Percentiles rank a stretch among this genome's conserved stretches.
Evolutionary conservation across 23 red algal genomes (phyloP).

Genomic region (Porphyridium purpureum): DNA sequence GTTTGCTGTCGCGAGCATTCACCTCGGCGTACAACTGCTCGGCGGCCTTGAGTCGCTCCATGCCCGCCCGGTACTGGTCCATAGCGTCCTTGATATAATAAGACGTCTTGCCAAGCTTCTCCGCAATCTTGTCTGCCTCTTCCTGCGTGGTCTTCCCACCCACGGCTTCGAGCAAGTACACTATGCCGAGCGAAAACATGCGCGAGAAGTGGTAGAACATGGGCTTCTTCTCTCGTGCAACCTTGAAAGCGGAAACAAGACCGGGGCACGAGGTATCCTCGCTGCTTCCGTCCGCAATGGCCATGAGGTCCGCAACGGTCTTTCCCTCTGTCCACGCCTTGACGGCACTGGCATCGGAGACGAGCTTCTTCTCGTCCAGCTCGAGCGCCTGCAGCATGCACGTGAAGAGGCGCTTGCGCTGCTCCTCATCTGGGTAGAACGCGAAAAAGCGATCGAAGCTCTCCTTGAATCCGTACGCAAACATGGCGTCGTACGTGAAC

Average conservation of each 20-base stretch:
- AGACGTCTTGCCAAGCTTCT: not conserved
- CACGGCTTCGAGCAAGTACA: conserved; percentile 34
- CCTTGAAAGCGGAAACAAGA: too few species aligned
- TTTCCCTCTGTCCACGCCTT: conserved; percentile 29
- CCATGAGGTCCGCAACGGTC: conserved; percentile 40
- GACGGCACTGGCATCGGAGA: conserved; percentile 11
- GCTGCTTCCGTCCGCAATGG: too few species aligned
- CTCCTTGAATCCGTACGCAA: conserved; percentile 54
- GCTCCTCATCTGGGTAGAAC: conserved; percentile 40
- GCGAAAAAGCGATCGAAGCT: conserved; percentile 39
- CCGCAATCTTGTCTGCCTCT: not conserved
- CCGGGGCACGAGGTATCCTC: too few species aligned
- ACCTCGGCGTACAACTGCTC: conserved; percentile 86
- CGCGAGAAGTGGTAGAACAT: too few species aligned
- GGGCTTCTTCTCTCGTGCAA: too few species aligned
- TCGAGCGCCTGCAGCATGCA: conserved; percentile 16
- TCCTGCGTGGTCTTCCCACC: conserved; percentile 27
- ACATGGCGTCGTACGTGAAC: conserved; percentile 62
- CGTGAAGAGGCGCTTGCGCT: conserved; percentile 24
- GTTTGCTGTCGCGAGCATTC: conserved; percentile 45
- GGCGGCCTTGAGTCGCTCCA: conserved; percentile 61
- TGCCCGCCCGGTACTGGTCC: conserved; percentile 25
- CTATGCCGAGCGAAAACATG: conserved; percentile 56
- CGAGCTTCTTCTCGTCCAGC: conserved; percentile 10
- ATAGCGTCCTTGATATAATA: conserved; percentile 10